phyloP scores from a whole-genome alignment of 768 basidiomycete species.

The Calocera viscosa region DNA sequence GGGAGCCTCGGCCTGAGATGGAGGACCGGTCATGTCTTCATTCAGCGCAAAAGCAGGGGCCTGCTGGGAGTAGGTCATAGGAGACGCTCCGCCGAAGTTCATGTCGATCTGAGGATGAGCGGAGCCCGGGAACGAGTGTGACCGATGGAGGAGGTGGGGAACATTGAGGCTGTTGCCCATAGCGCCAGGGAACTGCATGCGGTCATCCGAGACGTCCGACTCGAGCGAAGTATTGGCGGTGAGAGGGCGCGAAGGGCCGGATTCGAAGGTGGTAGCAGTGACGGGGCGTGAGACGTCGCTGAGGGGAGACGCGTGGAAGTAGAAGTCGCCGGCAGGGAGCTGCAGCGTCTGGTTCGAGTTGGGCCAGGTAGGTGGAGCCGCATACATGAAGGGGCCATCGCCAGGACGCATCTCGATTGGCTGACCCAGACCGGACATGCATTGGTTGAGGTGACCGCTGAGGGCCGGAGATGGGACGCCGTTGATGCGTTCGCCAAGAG shows the following conservation, averaged over 20 bases:
- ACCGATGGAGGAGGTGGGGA: conserved; percentile 1
- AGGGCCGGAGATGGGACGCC: background rate
- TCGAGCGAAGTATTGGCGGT: conserved; percentile 5
- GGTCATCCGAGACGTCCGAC: conserved; percentile 5
- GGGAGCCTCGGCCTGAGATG: background rate
- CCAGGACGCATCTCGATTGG: conserved; percentile 1
- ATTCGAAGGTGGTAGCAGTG: background rate
- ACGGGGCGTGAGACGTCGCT: conserved; percentile 4
- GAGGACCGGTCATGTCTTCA: background rate
- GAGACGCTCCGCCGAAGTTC: conserved; percentile 3
- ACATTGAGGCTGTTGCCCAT: conserved; percentile 9
- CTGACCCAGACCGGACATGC: conserved; percentile 4
- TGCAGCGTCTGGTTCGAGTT: background rate
- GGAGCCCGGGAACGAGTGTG: background rate
- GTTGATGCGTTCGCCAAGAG: conserved; percentile 6
- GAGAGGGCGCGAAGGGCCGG: conserved; percentile 4
- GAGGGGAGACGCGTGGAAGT: background rate
- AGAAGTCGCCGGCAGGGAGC: background rate
- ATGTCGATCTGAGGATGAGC: conserved; percentile 7
- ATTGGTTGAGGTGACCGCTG: conserved; percentile 2
- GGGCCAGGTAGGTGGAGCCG: background rate
- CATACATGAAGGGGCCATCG: background rate
- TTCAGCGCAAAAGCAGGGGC: background rate
- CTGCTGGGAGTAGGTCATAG: conserved; percentile 3
- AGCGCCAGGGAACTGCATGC: conserved; percentile 1